Evolutionary conservation across 108 stramenopile genomes (phyloP).

Genomic region (Licmophora abbreviata): DNA sequence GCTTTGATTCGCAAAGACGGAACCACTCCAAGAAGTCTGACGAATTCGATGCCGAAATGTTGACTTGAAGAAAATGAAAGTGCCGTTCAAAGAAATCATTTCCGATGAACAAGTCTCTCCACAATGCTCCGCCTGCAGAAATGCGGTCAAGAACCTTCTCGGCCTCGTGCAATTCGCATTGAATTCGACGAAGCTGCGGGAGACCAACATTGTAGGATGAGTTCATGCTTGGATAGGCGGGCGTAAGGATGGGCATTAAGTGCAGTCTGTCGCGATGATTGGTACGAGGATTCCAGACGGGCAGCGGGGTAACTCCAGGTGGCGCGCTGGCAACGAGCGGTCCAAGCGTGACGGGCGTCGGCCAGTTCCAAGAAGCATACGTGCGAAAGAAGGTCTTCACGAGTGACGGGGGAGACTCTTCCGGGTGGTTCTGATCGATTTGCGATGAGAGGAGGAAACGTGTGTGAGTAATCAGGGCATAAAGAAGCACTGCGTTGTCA

Average conservation of each 20-base stretch:
- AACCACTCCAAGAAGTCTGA: slow-evolving; percentile 66
- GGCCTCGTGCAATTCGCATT: slow-evolving; percentile 58
- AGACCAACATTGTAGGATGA: slow-evolving; percentile 90
- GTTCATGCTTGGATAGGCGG: slow-evolving; percentile 95
- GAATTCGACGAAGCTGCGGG: slow-evolving; percentile 77
- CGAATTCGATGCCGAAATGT: slow-evolving; percentile 37
- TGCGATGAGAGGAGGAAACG: no score
- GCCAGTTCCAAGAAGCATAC: slow-evolving; percentile 82
- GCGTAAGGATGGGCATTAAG: slow-evolving; percentile 95
- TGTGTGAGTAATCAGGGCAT: no score
- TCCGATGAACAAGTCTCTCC: slow-evolving; percentile 35
- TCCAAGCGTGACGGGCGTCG: slow-evolving; percentile 44
- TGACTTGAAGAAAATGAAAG: slow-evolving; percentile 32
- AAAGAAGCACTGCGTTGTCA: no score
- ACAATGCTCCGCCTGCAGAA: slow-evolving; percentile 8
- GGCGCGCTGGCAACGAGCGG: slow-evolving; percentile 8
- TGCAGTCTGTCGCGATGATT: slow-evolving; percentile 71
- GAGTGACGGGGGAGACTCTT: slow-evolving; percentile 41
- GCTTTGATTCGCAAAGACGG: slow-evolving; percentile 64
- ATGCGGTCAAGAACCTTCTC: slow-evolving; percentile 24
- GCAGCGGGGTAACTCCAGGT: slow-evolving; percentile 15
- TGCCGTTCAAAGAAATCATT: slow-evolving; percentile 39
- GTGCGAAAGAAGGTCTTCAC: slow-evolving; percentile 68
- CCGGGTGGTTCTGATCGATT: slow-evolving; percentile 69
- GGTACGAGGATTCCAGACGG: slow-evolving; percentile 69